Conservation (phyloP, 1,139 yeast species). For the Scheffersomyces quercinus region DNA sequence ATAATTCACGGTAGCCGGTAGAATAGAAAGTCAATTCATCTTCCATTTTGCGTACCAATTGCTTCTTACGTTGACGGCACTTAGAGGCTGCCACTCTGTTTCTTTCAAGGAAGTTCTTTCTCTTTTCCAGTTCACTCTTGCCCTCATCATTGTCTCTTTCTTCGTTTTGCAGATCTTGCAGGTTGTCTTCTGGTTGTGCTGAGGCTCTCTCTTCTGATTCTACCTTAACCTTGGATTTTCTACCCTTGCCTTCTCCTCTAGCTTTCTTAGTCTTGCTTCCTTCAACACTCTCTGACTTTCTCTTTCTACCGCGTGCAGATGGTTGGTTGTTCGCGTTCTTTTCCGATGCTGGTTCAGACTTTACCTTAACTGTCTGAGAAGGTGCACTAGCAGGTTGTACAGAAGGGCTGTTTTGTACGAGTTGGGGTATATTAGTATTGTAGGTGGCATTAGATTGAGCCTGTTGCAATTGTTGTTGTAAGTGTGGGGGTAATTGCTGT, state of each 20-base stretch:
- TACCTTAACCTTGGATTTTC: slow-evolving; percentile 4
- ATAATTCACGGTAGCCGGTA: slow-evolving; percentile 67
- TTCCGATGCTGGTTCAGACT: neutral
- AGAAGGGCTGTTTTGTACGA: neutral
- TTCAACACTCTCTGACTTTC: slow-evolving; percentile 10
- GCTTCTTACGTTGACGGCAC: slow-evolving; percentile 93
- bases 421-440: neutral
- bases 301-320: slow-evolving; percentile 5
- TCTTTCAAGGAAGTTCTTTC: slow-evolving; percentile 82
- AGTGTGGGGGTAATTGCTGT: neutral
- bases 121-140: slow-evolving; percentile 62
- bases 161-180: slow-evolving; percentile 6
- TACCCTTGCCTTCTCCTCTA: slow-evolving; percentile 2
- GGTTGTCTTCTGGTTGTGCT: slow-evolving; percentile 6
- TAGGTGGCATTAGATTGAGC: neutral
- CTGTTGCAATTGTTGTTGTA: neutral
- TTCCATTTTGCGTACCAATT: slow-evolving; percentile 81
- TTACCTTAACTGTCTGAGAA: neutral
- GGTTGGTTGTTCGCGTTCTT: neutral
- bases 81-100: slow-evolving; percentile 94
- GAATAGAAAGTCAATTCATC: slow-evolving; percentile 69
- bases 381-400: neutral
- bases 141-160: slow-evolving; percentile 6
- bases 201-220: slow-evolving; percentile 6
- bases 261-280: slow-evolving; percentile 10